Evolutionary conservation across 2,329 filamentous ascomycete species (phyloP), one percentile per base, ranked within the genome.

Genomic region (Lizonia empirigonia): DNA sequence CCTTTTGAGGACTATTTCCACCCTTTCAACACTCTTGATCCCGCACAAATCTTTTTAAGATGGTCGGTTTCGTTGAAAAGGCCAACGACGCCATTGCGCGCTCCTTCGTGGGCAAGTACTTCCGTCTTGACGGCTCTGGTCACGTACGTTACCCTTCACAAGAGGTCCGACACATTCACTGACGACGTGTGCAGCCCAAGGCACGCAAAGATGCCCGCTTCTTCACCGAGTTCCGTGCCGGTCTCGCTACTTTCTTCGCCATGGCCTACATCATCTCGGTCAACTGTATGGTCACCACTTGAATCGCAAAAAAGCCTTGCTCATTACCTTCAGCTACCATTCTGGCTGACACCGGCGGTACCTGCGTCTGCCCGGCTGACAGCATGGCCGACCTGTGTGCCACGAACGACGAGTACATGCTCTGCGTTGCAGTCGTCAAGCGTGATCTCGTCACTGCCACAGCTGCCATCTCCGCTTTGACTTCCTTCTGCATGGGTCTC

Each of bases 401-500:
- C 7, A 71, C 59, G 36, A 78, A 89, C 67, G 65, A 77, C 4
- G 82, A 82, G 18, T 91, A 91, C 62, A 68, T 80, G 55, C 73
- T 87, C n/a, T 91, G 88, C 69, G 74, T 77, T 30, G 73, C 77
- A 60, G 75, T 77, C 41, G 78, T 93, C 68, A 88, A 88, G 72
- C 85, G 89, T 24, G 91, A 96, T 68, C 76, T 92, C 30, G 87
- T 95, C 46, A 95, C 91, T 6, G 90, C 88, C 9, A 95, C 91
- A 4, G 90, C 91, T 35, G 90, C 90, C 46, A 92, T 94, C 59
- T 82, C 89, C 12, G 88, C 89, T 20, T 75, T 96, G 37, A 84
- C 88, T 3, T 87, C 85, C n/a, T 91, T 95, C 73, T 86, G 80
- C 73, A 91, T 95, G 87, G 91, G 91, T 16, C 73, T 93, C 1